phyloP scores from a whole-genome alignment of 768 basidiomycete genomes.

The Kwoniella heveanensis region DNA sequence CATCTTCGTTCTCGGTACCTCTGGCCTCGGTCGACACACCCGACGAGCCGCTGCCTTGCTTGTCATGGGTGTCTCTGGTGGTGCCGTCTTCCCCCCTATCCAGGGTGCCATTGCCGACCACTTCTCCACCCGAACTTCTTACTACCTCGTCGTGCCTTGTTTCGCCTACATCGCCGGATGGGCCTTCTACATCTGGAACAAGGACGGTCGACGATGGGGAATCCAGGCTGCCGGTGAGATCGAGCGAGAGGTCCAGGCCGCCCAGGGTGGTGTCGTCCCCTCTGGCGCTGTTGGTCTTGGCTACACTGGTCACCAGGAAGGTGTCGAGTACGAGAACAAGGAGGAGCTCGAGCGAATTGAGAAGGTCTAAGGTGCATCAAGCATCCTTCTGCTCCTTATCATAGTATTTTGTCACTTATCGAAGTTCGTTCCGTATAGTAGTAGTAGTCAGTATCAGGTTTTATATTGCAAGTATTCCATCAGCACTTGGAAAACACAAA shows the following conservation, averaged over 20 bases:
- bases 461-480: background rate
- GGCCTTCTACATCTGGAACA: constrained; percentile 51
- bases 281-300: constrained; percentile 25
- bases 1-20: constrained; percentile 61
- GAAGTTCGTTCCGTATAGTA: background rate
- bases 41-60: constrained; percentile 54
- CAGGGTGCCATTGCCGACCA: constrained; percentile 56
- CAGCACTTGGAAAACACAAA: background rate
- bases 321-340: constrained; percentile 17
- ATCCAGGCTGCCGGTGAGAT: constrained; percentile 12
- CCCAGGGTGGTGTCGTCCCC: constrained; percentile 16
- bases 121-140: constrained; percentile 44
- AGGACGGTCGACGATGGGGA: constrained; percentile 37
- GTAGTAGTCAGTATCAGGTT: background rate
- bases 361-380: constrained; percentile 14
- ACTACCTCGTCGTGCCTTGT: constrained; percentile 46
- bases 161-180: constrained; percentile 47
- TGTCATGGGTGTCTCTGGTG: constrained; percentile 46
- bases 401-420: background rate
- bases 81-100: constrained; percentile 54
- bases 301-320: constrained; percentile 23
- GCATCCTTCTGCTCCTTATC: background rate
- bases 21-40: constrained; percentile 55
- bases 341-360: constrained; percentile 26
- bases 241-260: constrained; percentile 21